phyloP scores from a whole-genome alignment of 2,329 filamentous ascomycete genomes.

The Cladophialophora bantiana region DNA sequence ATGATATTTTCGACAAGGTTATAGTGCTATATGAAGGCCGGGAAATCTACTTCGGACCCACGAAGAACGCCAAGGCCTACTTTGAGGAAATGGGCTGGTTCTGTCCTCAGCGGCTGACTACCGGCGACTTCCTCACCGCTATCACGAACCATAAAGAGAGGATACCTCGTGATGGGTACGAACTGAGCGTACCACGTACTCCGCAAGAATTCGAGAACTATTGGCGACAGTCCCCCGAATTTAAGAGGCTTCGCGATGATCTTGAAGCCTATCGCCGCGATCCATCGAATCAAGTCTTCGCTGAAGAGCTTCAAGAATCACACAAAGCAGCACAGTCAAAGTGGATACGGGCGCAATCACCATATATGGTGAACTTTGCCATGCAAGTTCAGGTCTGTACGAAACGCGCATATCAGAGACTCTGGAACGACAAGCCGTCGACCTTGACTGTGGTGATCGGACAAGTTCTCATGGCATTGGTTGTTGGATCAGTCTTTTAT shows the following conservation, averaged over 20 bases:
- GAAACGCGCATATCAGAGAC: slow-evolving; percentile 67
- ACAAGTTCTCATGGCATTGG: slow-evolving; percentile 65
- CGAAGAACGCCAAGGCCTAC: slow-evolving; percentile 65
- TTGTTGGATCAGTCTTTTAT: slow-evolving; percentile 72
- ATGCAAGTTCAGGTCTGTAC: slow-evolving; percentile 64
- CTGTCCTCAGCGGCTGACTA: slow-evolving; percentile 67
- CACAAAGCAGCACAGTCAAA: slow-evolving; percentile 64
- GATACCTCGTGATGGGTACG: slow-evolving; percentile 51
- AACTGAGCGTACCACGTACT: slow-evolving; percentile 54
- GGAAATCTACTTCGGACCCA: slow-evolving; percentile 69
- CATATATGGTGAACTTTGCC: slow-evolving; percentile 61
- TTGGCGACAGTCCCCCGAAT: slow-evolving; percentile 72
- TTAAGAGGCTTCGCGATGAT: slow-evolving; percentile 50
- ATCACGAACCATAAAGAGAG: slow-evolving; percentile 64
- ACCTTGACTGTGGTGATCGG: slow-evolving; percentile 65
- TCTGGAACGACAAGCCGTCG: slow-evolving; percentile 66
- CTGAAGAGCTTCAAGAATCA: slow-evolving; percentile 62
- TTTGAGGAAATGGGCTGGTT: slow-evolving; percentile 71
- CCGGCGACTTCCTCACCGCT: slow-evolving; percentile 70
- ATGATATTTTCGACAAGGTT: slow-evolving; percentile 72
- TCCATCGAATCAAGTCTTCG: slow-evolving; percentile 63
- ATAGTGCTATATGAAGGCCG: slow-evolving; percentile 71
- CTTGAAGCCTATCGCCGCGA: slow-evolving; percentile 60
- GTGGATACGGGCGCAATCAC: slow-evolving; percentile 63
- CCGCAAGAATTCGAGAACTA: slow-evolving; percentile 58